These are phyloP conservation scores for Neurospora pannonica DNA, from an alignment of 495 filamentous ascomycete species.

Conservation along the genomic window DNA sequence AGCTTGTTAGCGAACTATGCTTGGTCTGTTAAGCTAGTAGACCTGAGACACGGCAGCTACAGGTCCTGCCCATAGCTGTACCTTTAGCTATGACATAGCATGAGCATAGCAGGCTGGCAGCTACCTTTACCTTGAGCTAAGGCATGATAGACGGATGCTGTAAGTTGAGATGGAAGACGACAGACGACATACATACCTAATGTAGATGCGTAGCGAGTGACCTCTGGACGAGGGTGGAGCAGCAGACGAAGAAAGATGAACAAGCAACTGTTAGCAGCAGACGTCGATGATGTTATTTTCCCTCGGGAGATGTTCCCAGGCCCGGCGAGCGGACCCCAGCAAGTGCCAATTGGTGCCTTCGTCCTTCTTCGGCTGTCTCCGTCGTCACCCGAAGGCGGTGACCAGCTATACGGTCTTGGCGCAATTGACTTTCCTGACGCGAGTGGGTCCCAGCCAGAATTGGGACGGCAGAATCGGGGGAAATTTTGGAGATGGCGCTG, in stretches of 20 bases:
- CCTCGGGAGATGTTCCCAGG: neutral
- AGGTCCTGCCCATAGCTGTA: neutral
- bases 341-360: neutral
- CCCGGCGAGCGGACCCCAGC: neutral
- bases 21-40: neutral
- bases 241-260: neutral
- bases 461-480: constrained; percentile 29
- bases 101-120: neutral
- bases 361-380: constrained; percentile 9
- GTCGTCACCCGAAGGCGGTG: constrained; percentile 30
- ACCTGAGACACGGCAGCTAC: neutral
- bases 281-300: constrained; percentile 1
- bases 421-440: neutral
- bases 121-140: neutral
- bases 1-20: neutral
- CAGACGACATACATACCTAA: neutral
- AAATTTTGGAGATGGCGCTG: constrained; percentile 17
- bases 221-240: neutral
- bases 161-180: neutral
- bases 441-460: neutral
- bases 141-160: neutral
- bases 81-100: neutral
- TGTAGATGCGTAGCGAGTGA: neutral
- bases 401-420: constrained; percentile 6
- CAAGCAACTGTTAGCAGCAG: neutral